phyloP scores from a whole-genome alignment of 169 alveolate species.

The Amoebophrya sp. region DNA sequence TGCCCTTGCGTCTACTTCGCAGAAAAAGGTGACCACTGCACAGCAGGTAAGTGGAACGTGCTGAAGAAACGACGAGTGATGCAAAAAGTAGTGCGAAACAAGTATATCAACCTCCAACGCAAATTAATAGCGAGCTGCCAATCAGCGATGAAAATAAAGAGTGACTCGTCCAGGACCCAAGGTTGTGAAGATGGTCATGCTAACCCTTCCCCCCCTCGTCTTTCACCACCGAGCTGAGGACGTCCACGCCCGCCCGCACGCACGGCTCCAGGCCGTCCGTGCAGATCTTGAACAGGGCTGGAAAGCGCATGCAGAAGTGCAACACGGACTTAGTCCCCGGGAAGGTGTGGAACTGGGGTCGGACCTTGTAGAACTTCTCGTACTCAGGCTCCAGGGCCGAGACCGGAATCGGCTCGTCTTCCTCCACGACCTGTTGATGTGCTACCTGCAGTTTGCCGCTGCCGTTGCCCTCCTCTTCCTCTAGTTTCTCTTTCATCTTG shows the following conservation, averaged over 20 bases:
- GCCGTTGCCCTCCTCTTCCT: not conserved
- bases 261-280: not conserved
- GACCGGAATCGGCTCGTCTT: too few species aligned
- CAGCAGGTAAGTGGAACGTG: too few species aligned
- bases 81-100: not conserved
- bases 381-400: not conserved
- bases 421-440: too few species aligned
- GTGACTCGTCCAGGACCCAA: not conserved
- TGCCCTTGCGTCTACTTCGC: too few species aligned
- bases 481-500: not conserved
- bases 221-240: too few species aligned
- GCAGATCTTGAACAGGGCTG: not conserved
- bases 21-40: too few species aligned
- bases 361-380: not conserved
- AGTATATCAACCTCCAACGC: too few species aligned
- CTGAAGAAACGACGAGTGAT: not conserved
- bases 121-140: not conserved
- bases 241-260: not conserved
- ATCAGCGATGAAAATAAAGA: too few species aligned
- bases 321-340: not conserved
- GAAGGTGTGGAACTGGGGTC: not conserved
- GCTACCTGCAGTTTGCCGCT: not conserved
- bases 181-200: too few species aligned
- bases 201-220: too few species aligned
- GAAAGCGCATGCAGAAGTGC: not conserved